These are phyloP conservation scores for Geranium rotundifolium DNA, from an alignment of 345 rosid species.

Conservation along the genomic window DNA sequence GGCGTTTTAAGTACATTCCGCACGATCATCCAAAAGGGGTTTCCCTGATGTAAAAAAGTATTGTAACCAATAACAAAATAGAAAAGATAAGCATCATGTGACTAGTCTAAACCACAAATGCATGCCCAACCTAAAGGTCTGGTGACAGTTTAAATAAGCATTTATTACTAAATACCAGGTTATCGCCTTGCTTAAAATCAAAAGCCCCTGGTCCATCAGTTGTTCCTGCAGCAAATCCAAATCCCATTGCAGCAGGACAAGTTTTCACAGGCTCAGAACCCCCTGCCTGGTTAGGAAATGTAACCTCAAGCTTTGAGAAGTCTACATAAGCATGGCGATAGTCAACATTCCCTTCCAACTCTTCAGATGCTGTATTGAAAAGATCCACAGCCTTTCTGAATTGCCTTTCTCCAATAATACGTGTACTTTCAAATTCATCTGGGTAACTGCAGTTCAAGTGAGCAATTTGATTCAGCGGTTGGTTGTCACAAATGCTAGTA, in stretches of 20 bases:
- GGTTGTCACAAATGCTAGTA: constrained; percentile 7
- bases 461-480: not conserved
- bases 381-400: constrained; percentile 68
- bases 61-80: not conserved
- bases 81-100: constrained; percentile 3
- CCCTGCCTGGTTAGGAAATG: constrained; percentile 44
- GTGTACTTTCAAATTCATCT: constrained; percentile 96
- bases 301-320: constrained; percentile 82
- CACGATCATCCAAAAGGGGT: constrained; percentile 84
- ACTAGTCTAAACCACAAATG: constrained; percentile 1
- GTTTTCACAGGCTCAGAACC: constrained; percentile 65
- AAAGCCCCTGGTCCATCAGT: constrained; percentile 99
- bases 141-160: not conserved
- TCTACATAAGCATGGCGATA: constrained; percentile 64
- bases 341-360: constrained; percentile 67
- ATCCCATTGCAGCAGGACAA: constrained; percentile 98
- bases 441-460: constrained; percentile 42
- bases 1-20: constrained; percentile 71
- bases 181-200: constrained; percentile 95
- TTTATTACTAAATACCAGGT: constrained; percentile 33
- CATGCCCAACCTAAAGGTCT: not conserved
- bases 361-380: constrained; percentile 71
- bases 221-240: constrained; percentile 94
- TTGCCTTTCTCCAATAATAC: constrained; percentile 88
- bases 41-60: constrained; percentile 44